phyloP scores from a whole-genome alignment of 768 basidiomycete genomes.

The Lepiota brunneoincarnata region DNA sequence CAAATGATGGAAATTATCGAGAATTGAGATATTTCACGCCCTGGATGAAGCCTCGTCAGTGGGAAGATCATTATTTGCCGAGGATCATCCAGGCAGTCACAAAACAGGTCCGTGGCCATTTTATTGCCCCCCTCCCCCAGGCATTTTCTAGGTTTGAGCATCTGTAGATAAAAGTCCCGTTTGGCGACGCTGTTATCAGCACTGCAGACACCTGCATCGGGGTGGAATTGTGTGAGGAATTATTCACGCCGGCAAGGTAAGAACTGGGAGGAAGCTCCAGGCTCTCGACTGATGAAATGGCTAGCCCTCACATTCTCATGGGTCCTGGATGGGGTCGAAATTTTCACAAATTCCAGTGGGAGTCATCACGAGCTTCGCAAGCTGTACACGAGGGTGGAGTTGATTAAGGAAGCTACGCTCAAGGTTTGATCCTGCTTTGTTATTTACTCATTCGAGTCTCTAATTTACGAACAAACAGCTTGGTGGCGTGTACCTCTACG shows the following conservation, averaged over 20 bases:
- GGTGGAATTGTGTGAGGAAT: constrained; percentile 94
- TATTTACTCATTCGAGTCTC: background rate
- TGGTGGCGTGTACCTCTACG: constrained; percentile 95
- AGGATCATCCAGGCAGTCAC: constrained; percentile 87
- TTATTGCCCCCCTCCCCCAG: background rate
- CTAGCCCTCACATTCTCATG: constrained; percentile 95
- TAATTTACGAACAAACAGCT: constrained; percentile 56
- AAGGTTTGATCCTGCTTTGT: constrained; percentile 52
- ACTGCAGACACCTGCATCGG: constrained; percentile 96
- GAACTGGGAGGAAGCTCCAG: constrained; percentile 27
- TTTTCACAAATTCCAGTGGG: constrained; percentile 98
- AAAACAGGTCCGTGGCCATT: constrained; percentile 58
- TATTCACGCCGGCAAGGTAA: constrained; percentile 96
- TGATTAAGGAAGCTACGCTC: constrained; percentile 95
- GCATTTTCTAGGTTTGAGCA: background rate
- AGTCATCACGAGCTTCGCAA: constrained; percentile 99
- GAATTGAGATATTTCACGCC: constrained; percentile 90
- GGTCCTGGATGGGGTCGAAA: constrained; percentile 98
- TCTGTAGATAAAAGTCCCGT: constrained; percentile 79
- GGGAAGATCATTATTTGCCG: constrained; percentile 91
- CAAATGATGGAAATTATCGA: constrained; percentile 97
- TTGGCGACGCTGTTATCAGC: constrained; percentile 93
- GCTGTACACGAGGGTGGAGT: constrained; percentile 83
- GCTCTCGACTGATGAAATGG: background rate
- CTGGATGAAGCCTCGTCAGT: constrained; percentile 86